A percentile compares a stretch with the other conserved stretches of the same genome.
Evolutionary conservation across 2,329 filamentous ascomycete species (phyloP).

Genomic region (Xylaria sp.): DNA sequence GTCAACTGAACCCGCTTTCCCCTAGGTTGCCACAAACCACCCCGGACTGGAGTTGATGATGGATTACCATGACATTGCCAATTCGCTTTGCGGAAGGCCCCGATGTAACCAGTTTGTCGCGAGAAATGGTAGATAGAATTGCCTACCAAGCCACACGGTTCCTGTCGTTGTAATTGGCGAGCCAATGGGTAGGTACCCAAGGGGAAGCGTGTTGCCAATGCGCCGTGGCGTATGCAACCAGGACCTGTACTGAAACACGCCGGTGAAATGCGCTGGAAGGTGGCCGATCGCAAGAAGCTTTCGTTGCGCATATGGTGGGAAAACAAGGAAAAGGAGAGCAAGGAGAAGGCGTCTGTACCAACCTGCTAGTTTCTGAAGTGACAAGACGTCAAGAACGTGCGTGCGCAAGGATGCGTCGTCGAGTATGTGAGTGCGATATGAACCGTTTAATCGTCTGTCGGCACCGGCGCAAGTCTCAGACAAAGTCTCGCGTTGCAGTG

Average conservation of each 20-base stretch:
- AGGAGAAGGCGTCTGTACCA: conserved; percentile 8
- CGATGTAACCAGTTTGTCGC: conserved; percentile 18
- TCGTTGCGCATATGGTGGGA: conserved; percentile 18
- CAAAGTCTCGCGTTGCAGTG: conserved; percentile 22
- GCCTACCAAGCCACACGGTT: conserved; percentile 7
- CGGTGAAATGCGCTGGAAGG: neutral
- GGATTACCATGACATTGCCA: conserved; percentile 11
- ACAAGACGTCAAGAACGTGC: neutral
- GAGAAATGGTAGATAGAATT: conserved; percentile 5
- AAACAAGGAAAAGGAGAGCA: neutral
- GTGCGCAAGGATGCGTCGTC: conserved; percentile 6
- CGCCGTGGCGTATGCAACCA: conserved; percentile 15
- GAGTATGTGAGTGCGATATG: neutral
- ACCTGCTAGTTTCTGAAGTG: conserved; percentile 9
- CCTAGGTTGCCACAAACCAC: conserved; percentile 12
- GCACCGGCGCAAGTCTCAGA: conserved; percentile 27
- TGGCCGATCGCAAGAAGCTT: conserved; percentile 20
- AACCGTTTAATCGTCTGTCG: conserved; percentile 16
- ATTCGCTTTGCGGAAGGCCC: conserved; percentile 22
- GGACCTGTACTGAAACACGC: neutral
- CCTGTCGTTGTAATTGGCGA: conserved; percentile 2
- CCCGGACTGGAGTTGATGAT: neutral
- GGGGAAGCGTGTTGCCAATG: conserved; percentile 4
- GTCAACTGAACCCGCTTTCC: neutral
- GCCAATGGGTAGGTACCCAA: neutral